A percentile compares a stretch with the other conserved stretches of the same genome.
Conservation (phyloP, 805 yeast species). For the Yamadazyma takamatsuzukensis region DNA sequence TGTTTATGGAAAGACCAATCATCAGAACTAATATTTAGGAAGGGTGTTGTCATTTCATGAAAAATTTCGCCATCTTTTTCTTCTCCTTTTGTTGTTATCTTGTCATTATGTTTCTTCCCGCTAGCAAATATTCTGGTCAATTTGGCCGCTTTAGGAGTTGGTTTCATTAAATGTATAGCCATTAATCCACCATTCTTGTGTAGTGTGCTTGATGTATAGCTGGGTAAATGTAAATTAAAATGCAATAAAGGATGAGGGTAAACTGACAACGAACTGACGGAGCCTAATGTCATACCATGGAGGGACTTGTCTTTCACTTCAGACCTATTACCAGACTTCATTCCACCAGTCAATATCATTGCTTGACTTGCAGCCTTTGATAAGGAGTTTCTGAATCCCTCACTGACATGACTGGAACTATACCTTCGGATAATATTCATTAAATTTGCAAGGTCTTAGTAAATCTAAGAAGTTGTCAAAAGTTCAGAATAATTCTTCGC, state of each 20-base stretch:
- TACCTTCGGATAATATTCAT: neutral
- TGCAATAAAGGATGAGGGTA: conserved; percentile 75
- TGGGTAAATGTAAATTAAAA: conserved; percentile 84
- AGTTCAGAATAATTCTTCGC: too few species aligned
- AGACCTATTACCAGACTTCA: conserved; percentile 4
- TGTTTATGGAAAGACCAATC: conserved; percentile 30
- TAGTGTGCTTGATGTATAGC: conserved; percentile 67
- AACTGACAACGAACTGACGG: conserved; percentile 78
- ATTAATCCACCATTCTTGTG: conserved; percentile 51
- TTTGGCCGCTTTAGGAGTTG: conserved; percentile 49
- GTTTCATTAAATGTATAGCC: conserved; percentile 75
- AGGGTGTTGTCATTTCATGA: conserved; percentile 54
- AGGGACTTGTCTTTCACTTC: conserved; percentile 6
- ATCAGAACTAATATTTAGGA: conserved; percentile 27
- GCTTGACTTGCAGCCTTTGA: conserved; percentile 38
- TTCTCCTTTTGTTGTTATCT: conserved; percentile 20
- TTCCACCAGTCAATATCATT: conserved; percentile 40
- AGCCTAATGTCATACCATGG: conserved; percentile 84
- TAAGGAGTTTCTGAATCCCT: conserved; percentile 29
- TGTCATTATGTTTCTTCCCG: conserved; percentile 46
- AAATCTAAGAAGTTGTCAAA: too few species aligned
- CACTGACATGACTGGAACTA: conserved; percentile 1
- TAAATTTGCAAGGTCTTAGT: conserved; percentile 7
- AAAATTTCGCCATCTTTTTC: conserved; percentile 32
- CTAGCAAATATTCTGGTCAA: conserved; percentile 64